These are phyloP conservation scores for Lentinula sp. DNA, from an alignment of 768 basidiomycete genomes.

Conservation along the genomic window DNA sequence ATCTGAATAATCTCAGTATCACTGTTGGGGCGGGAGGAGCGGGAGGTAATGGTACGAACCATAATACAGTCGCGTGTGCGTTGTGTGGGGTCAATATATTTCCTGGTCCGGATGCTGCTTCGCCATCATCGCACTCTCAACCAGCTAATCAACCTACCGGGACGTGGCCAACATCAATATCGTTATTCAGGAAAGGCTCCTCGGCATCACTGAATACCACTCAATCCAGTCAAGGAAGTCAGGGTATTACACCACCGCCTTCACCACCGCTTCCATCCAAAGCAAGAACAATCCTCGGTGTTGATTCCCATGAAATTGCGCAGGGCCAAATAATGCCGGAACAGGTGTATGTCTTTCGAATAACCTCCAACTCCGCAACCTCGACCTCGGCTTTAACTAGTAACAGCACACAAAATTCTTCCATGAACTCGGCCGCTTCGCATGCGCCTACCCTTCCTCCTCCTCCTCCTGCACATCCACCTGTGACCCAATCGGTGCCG, in stretches of 20 bases:
- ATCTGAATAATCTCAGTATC: slow-evolving; percentile 42
- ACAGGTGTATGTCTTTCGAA: slow-evolving; percentile 9
- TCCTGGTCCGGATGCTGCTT: slow-evolving; percentile 17
- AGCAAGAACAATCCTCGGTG: slow-evolving; percentile 12
- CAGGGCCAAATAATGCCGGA: neutral
- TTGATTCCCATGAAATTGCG: slow-evolving; percentile 21
- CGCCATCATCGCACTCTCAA: neutral
- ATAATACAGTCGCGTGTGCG: slow-evolving; percentile 44
- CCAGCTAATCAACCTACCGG: neutral
- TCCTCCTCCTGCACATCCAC: neutral
- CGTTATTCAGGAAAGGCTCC: slow-evolving; percentile 47
- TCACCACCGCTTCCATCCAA: slow-evolving; percentile 23
- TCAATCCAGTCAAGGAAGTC: neutral
- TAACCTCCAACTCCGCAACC: slow-evolving; percentile 14
- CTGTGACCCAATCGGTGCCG: neutral
- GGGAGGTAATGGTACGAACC: neutral
- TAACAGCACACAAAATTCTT: slow-evolving; percentile 13
- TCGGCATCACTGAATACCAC: neutral
- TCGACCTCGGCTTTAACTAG: slow-evolving; percentile 26
- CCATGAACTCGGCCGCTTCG: neutral
- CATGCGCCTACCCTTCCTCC: neutral
- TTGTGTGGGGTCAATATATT: slow-evolving; percentile 68
- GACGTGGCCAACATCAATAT: slow-evolving; percentile 41
- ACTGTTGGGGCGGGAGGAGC: neutral
- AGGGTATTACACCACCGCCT: slow-evolving; percentile 20